Evolutionary conservation across 1,284 basidiomycete genomes (phyloP).

Genomic region (Marasmius oreades): DNA sequence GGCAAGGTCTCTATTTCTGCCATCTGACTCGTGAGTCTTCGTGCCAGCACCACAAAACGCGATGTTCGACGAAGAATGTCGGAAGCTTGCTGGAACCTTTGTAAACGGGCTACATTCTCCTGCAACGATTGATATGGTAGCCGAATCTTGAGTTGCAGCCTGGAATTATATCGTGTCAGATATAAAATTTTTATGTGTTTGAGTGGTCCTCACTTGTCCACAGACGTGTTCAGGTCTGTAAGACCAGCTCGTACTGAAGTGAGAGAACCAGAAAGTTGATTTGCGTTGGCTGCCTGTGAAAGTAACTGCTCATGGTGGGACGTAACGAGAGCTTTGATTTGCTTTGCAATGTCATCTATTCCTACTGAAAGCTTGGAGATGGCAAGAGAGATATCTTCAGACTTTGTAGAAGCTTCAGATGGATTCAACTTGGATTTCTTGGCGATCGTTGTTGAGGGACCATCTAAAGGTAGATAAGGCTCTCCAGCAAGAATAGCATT

Average conservation of each 20-base stretch:
- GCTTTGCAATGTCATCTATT: conserved; percentile 86
- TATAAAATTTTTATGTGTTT: conserved; percentile 11
- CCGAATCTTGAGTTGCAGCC: conserved; percentile 82
- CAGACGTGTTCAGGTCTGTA: conserved; percentile 61
- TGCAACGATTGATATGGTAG: conserved; percentile 76
- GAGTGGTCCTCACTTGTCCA: conserved; percentile 63
- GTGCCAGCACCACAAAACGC: conserved; percentile 78
- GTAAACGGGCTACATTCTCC: conserved; percentile 65
- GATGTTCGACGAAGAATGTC: conserved; percentile 81
- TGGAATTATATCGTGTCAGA: conserved; percentile 26
- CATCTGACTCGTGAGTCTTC: conserved; percentile 81
- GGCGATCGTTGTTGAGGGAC: conserved; percentile 23
- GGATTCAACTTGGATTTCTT: conserved; percentile 29
- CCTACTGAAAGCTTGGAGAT: conserved; percentile 80
- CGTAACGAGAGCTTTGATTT: conserved; percentile 78
- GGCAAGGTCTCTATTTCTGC: conserved; percentile 46
- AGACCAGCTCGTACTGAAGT: conserved; percentile 61
- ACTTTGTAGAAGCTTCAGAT: conserved; percentile 57
- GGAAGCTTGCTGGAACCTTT: conserved; percentile 75
- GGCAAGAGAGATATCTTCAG: conserved; percentile 81
- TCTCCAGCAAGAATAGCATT: conserved; percentile 83
- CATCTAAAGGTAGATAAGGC: conserved; percentile 50
- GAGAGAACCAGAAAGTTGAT: conserved; percentile 60
- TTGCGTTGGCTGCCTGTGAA: conserved; percentile 67
- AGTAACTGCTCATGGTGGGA: conserved; percentile 72